Evolutionary conservation across 495 filamentous ascomycete genomes (phyloP).

Genomic region (Neurospora hispaniola): DNA sequence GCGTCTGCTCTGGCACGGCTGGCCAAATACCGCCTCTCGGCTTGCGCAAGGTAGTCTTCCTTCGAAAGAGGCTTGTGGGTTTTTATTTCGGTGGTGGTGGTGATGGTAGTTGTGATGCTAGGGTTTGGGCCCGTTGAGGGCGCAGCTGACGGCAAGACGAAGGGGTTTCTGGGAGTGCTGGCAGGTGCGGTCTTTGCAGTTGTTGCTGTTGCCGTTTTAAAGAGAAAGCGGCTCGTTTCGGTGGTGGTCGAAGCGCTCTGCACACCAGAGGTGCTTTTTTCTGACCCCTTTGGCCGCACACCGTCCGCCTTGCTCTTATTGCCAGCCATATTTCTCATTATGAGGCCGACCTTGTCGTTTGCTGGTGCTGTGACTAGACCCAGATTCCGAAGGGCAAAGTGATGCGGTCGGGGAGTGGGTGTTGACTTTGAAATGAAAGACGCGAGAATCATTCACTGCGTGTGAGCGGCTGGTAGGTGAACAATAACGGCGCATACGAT

Average conservation of each 20-base stretch:
- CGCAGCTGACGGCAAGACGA: neutral
- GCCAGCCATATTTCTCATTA: neutral
- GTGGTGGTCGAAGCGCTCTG: neutral
- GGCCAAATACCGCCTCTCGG: neutral
- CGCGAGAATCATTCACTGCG: neutral
- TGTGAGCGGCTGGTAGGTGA: neutral
- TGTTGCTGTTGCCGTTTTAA: neutral
- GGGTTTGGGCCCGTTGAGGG: neutral
- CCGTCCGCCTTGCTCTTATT: neutral
- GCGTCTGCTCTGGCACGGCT: constrained; percentile 1
- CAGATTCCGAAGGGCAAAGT: neutral
- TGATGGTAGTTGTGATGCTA: neutral
- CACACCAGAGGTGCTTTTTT: neutral
- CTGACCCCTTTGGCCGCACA: neutral
- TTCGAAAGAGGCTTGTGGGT: neutral
- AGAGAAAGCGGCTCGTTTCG: neutral
- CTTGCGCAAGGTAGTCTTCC: neutral
- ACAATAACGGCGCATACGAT: neutral
- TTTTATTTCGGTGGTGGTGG: neutral
- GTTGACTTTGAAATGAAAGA: neutral
- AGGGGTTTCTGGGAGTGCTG: neutral
- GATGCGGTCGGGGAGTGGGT: neutral
- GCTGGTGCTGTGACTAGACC: neutral
- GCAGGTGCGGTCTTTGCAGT: neutral
- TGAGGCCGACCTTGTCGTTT: neutral